Evolutionary conservation across 495 filamentous ascomycete species (phyloP), one percentile per base, ranked within the genome.

Genomic region (Lophium mytilinum): DNA sequence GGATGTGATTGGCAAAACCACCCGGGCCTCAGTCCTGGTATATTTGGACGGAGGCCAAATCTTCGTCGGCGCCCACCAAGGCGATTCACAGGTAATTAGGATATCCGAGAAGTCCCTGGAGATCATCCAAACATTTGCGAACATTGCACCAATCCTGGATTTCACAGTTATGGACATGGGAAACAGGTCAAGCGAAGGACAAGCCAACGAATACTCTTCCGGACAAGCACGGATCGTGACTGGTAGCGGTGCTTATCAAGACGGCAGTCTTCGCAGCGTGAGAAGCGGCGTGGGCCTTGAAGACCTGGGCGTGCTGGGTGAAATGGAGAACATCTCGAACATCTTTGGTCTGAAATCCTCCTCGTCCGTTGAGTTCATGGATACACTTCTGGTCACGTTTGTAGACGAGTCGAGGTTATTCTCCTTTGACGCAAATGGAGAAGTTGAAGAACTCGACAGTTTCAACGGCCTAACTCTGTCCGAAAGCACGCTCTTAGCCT

Each of bases 91-190:
- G 66, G 75, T 97, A 1, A 76, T 95, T 51, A 77, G 77, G 14
- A 77, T 94, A 37, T 54, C 40, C 30, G 72, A 74, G 48, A 70
- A 75, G 21, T 72, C 73, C 0, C 66, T 92, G 34, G 75, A 86
- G 37, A 68, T 90, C 2, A 71, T 95, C 9, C 89, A 97, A 70
- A 86, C 82, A 0, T 71, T 96, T 51, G 72, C 81, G 9, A 97
- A 94, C 63, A 86, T 96, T 67, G 90, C 88, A 0, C 93, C 93
- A 1, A 87, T 97, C 42, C 70, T 96, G 12, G 93, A 99, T 65
- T 95, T 97, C 52, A 86, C 85, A 5, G 81, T 97, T 10, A 94
- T 97, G 87, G 92, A 97, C 66, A 84, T 96, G 76, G 90, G 91
- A 0, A 91, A 85, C 58, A 79, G 89, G 24, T 80, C 84, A 50